Base-by-base conservation (phyloP, 805 yeast genomes). In the Grigorovia yakushimaensis region DNA sequence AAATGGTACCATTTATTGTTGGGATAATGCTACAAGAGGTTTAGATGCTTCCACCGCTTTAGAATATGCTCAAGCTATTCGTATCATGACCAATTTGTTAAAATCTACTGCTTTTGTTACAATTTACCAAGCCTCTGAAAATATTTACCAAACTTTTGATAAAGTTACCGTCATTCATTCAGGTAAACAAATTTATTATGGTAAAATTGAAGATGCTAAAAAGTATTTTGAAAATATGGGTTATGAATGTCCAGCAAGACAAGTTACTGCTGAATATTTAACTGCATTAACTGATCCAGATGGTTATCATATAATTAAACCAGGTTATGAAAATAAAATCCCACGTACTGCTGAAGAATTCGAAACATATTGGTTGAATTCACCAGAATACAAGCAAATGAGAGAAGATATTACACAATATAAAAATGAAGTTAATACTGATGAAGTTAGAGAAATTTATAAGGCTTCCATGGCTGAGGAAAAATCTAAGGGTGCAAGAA, bases 1-100 rank as follows among this genome's bases (percentile, higher is more conserved):
- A 24, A 61, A 71, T 45, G 79, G 78, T 51, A 74, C 81, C 27
- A 66, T 74, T 39, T 75, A 72, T 54, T 73, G 77, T 61, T 74
- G 77, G 77, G 78, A 78, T 69, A 78, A 78, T 51, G 76, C 82
- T n/a, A 78, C 83, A 15, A 73, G 82, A 70, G 83, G 83, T 53
- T 70, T 78, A 60, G 83, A 78, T 67, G 70, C 83, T 17, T 81
- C 82, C 20, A 76, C 81, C 37, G 89, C 89, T 1, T 67, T 79
- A 49, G 86, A 81, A 61, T 82, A 76, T 55, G 70, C 81, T 37
- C 69, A 76, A 52, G 79, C 84, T 21, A 70, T 83, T 47, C 76
- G 82, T 53, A 70, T 74, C 4, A 66, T 76, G 30, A 78, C 84
- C 4, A 66, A 72, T 44, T 62, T 78, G 44, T 61, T 74, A 51